Evolutionary conservation across 306 rosid species (phyloP).

Genomic region (Lupinus albus): DNA sequence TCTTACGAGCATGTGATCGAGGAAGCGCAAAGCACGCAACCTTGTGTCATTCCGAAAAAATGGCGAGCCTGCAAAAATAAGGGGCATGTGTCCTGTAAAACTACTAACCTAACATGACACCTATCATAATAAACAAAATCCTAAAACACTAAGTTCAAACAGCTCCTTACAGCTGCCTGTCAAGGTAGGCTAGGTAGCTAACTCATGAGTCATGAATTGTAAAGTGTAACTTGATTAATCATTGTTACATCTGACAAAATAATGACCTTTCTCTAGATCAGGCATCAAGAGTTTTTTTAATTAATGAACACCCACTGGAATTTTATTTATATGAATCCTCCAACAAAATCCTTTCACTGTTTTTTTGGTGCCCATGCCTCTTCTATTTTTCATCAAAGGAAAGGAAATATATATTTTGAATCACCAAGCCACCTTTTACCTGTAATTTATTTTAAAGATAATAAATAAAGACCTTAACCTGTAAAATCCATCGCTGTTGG

Average conservation of each 20-base stretch:
- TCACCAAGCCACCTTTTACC: constrained; percentile 51
- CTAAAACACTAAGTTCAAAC: constrained; percentile 14
- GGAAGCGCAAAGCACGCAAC: constrained; percentile 98
- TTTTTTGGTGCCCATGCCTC: constrained; percentile 9
- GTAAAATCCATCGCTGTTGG: constrained; percentile 89
- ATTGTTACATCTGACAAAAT: background rate
- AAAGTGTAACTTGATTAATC: constrained; percentile 7
- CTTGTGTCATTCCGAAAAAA: constrained; percentile 91
- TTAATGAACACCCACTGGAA: background rate
- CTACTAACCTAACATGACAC: constrained; percentile 10
- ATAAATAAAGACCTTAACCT: constrained; percentile 48
- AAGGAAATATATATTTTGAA: constrained; percentile 15
- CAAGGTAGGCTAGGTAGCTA: constrained; percentile 3
- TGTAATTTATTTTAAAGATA: constrained; percentile 41
- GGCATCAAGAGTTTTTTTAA: background rate
- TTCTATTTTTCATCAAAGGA: constrained; percentile 28
- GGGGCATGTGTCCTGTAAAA: constrained; percentile 29
- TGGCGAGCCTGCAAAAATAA: constrained; percentile 73
- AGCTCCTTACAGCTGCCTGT: background rate
- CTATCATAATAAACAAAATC: constrained; percentile 3
- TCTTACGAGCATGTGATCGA: constrained; percentile 98
- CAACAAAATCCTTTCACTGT: constrained; percentile 15
- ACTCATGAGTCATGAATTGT: background rate
- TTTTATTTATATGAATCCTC: background rate
- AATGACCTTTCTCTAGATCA: constrained; percentile 7